These are phyloP conservation scores for Yamadazyma tumulicola DNA, from an alignment of 805 yeast species.

Conservation along the genomic window DNA sequence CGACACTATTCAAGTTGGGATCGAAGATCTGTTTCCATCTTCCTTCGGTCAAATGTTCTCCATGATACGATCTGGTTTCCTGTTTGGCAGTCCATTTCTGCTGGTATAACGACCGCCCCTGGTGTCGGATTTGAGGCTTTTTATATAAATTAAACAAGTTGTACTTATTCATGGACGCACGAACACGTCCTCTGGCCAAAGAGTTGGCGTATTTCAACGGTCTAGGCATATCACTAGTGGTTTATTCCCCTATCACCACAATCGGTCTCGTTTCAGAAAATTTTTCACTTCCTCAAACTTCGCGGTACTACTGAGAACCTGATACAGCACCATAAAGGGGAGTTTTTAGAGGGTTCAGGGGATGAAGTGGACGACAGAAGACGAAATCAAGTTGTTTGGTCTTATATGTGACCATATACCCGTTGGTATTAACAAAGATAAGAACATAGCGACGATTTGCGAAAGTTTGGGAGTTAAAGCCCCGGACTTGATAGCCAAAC, in stretches of 20 bases:
- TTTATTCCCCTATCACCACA: no score
- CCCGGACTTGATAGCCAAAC: slow-evolving; percentile 56
- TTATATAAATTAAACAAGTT: slow-evolving; percentile 86
- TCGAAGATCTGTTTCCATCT: slow-evolving; percentile 74
- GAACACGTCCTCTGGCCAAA: slow-evolving; percentile 65
- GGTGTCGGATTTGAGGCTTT: slow-evolving; percentile 53
- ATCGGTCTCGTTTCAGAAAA: no score
- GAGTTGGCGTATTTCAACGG: slow-evolving; percentile 55
- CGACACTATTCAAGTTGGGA: slow-evolving; percentile 74
- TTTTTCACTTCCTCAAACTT: no score
- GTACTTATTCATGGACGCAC: slow-evolving; percentile 88
- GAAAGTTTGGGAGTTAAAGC: slow-evolving; percentile 31
- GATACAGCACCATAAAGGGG: no score
- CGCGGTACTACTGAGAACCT: no score
- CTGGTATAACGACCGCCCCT: slow-evolving; percentile 72
- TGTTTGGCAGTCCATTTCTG: slow-evolving; percentile 90
- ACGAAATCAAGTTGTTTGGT: slow-evolving; percentile 58
- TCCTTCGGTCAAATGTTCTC: slow-evolving; percentile 84
- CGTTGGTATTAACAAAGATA: slow-evolving; percentile 51
- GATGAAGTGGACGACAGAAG: slow-evolving; percentile 52
- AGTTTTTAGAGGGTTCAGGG: no score
- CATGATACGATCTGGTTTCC: slow-evolving; percentile 93
- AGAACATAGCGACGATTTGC: slow-evolving; percentile 41
- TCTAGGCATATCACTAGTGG: slow-evolving; percentile 67
- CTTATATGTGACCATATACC: slow-evolving; percentile 68